Conservation (phyloP, 2,329 filamentous ascomycete species). For the Coniochaeta prunicola region DNA sequence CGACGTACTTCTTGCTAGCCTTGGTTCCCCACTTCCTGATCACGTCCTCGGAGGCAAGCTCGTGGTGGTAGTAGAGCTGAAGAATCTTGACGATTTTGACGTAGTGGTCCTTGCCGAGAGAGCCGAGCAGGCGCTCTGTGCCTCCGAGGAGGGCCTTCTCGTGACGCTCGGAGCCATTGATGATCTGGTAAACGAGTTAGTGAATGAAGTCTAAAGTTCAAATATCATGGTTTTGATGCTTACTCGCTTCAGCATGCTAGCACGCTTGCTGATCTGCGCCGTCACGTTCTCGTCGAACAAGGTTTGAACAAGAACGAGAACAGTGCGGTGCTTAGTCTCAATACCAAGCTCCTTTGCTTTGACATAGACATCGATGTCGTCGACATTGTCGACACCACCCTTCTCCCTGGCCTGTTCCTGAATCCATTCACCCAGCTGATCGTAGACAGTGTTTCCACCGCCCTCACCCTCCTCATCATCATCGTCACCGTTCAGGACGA, state of each 20-base stretch:
- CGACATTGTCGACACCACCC: conserved; percentile 69
- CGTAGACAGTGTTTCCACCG: conserved; percentile 70
- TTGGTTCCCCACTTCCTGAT: conserved; percentile 87
- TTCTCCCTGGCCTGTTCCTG: conserved; percentile 63
- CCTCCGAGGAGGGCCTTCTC: conserved; percentile 94
- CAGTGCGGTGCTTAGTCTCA: conserved; percentile 87
- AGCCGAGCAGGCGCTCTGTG: conserved; percentile 80
- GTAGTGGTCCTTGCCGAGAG: conserved; percentile 63
- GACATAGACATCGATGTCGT: conserved; percentile 86
- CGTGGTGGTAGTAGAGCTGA: conserved; percentile 82
- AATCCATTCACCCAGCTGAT: conserved; percentile 91
- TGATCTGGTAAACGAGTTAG: conserved; percentile 42
- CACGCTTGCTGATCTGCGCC: conserved; percentile 78
- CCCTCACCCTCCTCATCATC: conserved; percentile 77
- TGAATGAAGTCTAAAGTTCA: conserved; percentile 21
- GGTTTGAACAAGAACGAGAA: conserved; percentile 86
- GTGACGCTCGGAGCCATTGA: conserved; percentile 77
- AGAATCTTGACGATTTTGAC: conserved; percentile 78
- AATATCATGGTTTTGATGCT: conserved; percentile 16
- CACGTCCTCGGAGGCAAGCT: conserved; percentile 81
- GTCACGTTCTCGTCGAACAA: conserved; percentile 87
- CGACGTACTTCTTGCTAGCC: conserved; percentile 98
- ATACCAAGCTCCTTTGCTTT: conserved; percentile 97
- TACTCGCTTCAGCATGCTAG: conserved; percentile 82
- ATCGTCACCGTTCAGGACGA: conserved; percentile 70